Evolutionary conservation across 2,329 filamentous ascomycete species (phyloP).

Genomic region (Colletotrichum navitas): DNA sequence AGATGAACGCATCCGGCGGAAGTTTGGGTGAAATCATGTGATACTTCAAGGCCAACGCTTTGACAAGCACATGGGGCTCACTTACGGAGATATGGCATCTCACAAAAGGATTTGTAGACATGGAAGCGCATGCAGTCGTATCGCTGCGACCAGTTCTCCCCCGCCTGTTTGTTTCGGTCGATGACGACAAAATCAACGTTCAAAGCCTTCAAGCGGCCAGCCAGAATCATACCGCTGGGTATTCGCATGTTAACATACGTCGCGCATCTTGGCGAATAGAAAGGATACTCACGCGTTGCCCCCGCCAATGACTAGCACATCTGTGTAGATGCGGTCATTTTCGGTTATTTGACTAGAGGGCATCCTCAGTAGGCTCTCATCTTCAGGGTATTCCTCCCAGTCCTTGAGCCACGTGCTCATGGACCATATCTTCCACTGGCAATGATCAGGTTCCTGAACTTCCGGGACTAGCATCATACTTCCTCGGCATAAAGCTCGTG

Average conservation of each 20-base stretch:
- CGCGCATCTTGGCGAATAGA: accelerated
- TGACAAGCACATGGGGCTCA: not conserved
- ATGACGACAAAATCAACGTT: conserved; percentile 52
- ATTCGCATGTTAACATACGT: not conserved
- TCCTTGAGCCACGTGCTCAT: conserved; percentile 48
- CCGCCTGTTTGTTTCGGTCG: conserved; percentile 51
- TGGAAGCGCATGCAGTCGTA: conserved; percentile 57
- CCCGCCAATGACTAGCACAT: conserved; percentile 52
- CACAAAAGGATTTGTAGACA: conserved; percentile 51
- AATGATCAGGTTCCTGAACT: not conserved
- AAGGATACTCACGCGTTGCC: conserved; percentile 49
- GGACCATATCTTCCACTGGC: conserved; percentile 53
- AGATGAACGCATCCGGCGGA: not conserved
- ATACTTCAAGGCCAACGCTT: not conserved
- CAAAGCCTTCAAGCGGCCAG: conserved; percentile 55
- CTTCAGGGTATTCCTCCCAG: conserved; percentile 47
- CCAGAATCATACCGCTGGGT: conserved; percentile 47
- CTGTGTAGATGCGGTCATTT: conserved; percentile 45
- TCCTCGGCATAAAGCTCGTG: conserved; percentile 49
- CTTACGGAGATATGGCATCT: conserved; percentile 53
- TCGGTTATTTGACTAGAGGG: conserved; percentile 43
- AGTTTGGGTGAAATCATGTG: not conserved
- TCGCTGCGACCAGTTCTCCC: conserved; percentile 56
- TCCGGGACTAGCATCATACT: conserved; percentile 50
- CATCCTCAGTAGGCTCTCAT: conserved; percentile 44